Conservation (phyloP, 108 stramenopile genomes). For the Seminavis robusta region DNA sequence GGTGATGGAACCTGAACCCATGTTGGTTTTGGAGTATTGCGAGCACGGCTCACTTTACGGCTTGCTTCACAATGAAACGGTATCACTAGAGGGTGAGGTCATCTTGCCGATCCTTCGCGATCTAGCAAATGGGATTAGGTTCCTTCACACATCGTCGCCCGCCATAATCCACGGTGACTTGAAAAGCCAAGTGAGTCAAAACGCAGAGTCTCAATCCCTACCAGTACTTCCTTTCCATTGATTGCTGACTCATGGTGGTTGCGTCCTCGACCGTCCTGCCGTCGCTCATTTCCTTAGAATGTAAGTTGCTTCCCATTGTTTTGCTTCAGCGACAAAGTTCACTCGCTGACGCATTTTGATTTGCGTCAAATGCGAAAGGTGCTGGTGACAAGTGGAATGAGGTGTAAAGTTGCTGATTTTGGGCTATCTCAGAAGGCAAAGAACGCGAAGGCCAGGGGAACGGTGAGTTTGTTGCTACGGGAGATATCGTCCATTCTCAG, state of each 20-base stretch:
- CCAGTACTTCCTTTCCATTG: slow-evolving; percentile 52
- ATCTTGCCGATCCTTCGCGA: slow-evolving; percentile 51
- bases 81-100: slow-evolving; percentile 44
- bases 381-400: slow-evolving; percentile 39
- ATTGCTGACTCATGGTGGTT: too few relatives aligned
- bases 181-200: slow-evolving; percentile 19
- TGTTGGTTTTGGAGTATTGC: slow-evolving; percentile 43
- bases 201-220: too few relatives aligned
- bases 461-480: too few relatives aligned
- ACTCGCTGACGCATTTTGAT: too few relatives aligned
- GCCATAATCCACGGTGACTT: slow-evolving; percentile 55
- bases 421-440: slow-evolving; percentile 38
- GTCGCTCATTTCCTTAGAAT: too few relatives aligned
- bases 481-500: too few relatives aligned
- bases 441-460: slow-evolving; percentile 27
- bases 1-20: slow-evolving; percentile 39
- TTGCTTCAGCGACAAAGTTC: too few relatives aligned
- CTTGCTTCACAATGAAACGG: slow-evolving; percentile 53
- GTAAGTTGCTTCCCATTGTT: too few relatives aligned
- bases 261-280: too few relatives aligned
- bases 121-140: slow-evolving; percentile 45
- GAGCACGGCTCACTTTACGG: slow-evolving; percentile 49
- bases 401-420: slow-evolving; percentile 60
- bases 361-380: slow-evolving; percentile 52
- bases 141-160: slow-evolving; percentile 50